These are phyloP conservation scores for Phytophthora sp. DNA, from an alignment of 352 stramenopile genomes.

Conservation along the genomic window DNA sequence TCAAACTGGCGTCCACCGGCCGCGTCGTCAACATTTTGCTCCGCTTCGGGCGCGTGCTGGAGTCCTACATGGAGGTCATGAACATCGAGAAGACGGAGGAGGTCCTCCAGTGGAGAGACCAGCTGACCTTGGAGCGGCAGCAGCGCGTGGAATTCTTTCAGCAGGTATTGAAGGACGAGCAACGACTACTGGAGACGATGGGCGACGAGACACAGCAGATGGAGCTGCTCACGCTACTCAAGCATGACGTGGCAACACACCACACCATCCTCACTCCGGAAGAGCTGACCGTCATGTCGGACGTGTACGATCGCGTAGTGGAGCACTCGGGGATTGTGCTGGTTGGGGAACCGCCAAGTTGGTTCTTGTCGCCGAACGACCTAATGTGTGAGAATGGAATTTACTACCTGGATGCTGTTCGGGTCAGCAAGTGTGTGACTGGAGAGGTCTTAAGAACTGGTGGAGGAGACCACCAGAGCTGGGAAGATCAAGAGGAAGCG, in stretches of 20 bases:
- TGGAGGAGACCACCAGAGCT: conserved; percentile 7
- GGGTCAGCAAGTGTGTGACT: conserved; percentile 23
- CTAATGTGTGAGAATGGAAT: conserved; percentile 2
- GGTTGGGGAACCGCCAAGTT: conserved; percentile 17
- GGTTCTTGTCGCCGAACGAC: conserved; percentile 28
- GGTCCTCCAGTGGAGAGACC: conserved; percentile 12
- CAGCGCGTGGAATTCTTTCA: conserved; percentile 21
- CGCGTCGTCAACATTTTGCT: conserved; percentile 14
- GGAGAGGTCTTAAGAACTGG: conserved; percentile 8
- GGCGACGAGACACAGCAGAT: conserved; percentile 31
- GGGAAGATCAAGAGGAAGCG: conserved; percentile 27
- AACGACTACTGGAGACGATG: conserved; percentile 13
- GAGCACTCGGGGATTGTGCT: conserved; percentile 23
- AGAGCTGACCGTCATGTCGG: conserved; percentile 32
- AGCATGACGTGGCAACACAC: conserved; percentile 12
- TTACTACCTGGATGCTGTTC: conserved; percentile 29
- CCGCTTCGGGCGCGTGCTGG: conserved; percentile 15
- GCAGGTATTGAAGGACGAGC: conserved; percentile 10
- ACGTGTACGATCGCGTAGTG: conserved; percentile 20
- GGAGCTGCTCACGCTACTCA: conserved; percentile 30
- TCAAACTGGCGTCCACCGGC: conserved; percentile 25
- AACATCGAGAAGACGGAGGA: conserved; percentile 14
- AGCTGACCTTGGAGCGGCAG: conserved; percentile 16
- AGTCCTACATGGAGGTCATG: conserved; percentile 24
- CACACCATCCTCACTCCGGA: conserved; percentile 12